Conservation (phyloP, 352 stramenopile species). For the Pythium phragmiticola region DNA sequence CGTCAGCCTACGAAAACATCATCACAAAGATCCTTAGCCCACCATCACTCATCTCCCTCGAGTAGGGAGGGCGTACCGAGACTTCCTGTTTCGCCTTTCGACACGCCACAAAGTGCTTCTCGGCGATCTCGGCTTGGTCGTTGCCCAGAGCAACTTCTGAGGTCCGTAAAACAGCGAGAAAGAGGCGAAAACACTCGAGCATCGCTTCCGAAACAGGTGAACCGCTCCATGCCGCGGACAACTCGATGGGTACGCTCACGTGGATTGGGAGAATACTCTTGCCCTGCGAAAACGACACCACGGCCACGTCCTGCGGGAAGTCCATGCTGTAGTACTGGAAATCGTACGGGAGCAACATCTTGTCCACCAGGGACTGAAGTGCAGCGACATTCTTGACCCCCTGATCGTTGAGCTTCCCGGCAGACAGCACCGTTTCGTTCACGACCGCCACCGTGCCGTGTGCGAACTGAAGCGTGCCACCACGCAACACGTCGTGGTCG, state of each 20-base stretch:
- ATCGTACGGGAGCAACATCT: conserved; percentile 81
- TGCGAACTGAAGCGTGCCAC: conserved; percentile 59
- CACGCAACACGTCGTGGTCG: conserved; percentile 51
- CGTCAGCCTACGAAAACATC: conserved; percentile 46
- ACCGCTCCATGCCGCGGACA: background rate
- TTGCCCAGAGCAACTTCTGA: conserved; percentile 63
- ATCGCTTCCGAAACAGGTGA: conserved; percentile 24
- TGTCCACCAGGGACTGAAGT: conserved; percentile 67
- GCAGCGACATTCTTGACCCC: conserved; percentile 74
- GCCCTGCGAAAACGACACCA: conserved; percentile 65
- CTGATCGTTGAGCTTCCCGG: conserved; percentile 64
- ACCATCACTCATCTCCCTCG: background rate
- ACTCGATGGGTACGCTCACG: conserved; percentile 38
- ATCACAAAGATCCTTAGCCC: background rate
- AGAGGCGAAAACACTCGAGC: conserved; percentile 69
- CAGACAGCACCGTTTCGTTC: conserved; percentile 63
- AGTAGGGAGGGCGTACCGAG: conserved; percentile 37
- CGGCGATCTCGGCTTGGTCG: conserved; percentile 68
- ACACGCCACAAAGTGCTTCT: conserved; percentile 77
- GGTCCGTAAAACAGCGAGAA: conserved; percentile 54
- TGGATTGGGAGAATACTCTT: conserved; percentile 75
- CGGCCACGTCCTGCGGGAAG: conserved; percentile 70
- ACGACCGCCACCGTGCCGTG: conserved; percentile 66
- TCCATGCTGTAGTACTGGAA: conserved; percentile 87
- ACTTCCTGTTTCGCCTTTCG: conserved; percentile 70